These are phyloP conservation scores for Ustulina deusta DNA, from an alignment of 2,329 filamentous ascomycete genomes.

Conservation along the genomic window DNA sequence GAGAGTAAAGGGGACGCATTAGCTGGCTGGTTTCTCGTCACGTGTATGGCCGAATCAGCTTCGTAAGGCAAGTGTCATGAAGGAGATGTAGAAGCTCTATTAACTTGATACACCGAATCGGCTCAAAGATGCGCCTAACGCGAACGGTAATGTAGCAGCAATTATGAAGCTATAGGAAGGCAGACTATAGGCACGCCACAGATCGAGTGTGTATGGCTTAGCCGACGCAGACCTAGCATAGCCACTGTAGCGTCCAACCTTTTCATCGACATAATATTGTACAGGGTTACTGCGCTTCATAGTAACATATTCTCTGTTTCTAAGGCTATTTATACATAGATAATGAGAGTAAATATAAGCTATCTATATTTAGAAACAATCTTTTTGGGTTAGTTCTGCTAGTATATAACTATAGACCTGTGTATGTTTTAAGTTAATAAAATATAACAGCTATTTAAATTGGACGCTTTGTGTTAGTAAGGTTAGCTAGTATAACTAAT, in stretches of 20 bases:
- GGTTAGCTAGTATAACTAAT: slow-evolving; percentile 2
- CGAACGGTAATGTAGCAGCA: background rate
- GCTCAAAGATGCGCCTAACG: background rate
- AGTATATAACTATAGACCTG: no score
- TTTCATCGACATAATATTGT: background rate
- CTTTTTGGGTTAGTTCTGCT: no score
- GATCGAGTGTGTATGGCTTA: background rate
- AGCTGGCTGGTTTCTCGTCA: background rate
- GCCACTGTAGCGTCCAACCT: background rate
- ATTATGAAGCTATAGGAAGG: slow-evolving; percentile 1
- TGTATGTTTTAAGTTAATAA: background rate
- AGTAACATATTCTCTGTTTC: background rate
- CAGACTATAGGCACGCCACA: background rate
- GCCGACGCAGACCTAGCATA: background rate
- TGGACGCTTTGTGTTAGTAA: slow-evolving; percentile 6
- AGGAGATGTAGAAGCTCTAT: background rate
- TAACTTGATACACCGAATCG: background rate
- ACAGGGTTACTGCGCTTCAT: background rate
- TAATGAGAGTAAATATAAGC: background rate
- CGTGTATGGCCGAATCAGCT: background rate
- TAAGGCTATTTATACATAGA: background rate
- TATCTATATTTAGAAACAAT: background rate
- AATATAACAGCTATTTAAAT: slow-evolving; percentile 1
- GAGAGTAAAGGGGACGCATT: background rate
- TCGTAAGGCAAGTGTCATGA: background rate